These are phyloP conservation scores for Neoascochyta sp. DNA, from an alignment of 2,329 filamentous ascomycete species.

Conservation along the genomic window DNA sequence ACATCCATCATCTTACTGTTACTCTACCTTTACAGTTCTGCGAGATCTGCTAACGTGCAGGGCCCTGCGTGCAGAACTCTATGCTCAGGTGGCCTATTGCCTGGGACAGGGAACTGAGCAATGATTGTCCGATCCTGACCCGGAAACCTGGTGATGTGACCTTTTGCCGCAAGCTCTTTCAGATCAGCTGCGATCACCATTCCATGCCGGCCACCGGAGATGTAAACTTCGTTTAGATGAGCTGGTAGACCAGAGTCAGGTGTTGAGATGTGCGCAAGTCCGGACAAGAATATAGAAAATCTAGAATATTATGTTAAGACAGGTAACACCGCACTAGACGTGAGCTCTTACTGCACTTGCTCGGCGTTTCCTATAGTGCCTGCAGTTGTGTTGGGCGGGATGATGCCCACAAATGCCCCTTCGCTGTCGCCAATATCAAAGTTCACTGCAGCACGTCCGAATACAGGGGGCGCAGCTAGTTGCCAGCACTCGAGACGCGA, in stretches of 20 bases:
- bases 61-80: conserved; percentile 16
- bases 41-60: too few relatives aligned
- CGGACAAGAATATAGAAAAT: conserved; percentile 1
- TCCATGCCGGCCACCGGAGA: conserved; percentile 1
- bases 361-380: too few relatives aligned
- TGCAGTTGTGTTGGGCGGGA: too few relatives aligned
- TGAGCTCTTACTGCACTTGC: too few relatives aligned
- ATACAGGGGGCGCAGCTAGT: neutral
- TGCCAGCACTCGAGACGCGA: conserved; percentile 1
- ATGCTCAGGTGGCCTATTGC: neutral
- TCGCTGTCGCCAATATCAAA: neutral
- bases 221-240: conserved; percentile 1
- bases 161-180: neutral
- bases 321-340: too few relatives aligned
- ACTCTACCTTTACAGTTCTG: too few relatives aligned
- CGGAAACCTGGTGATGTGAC: neutral
- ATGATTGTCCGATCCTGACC: neutral
- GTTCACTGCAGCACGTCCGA: neutral
- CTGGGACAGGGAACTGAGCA: neutral
- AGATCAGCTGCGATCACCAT: neutral
- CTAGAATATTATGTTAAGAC: too few relatives aligned
- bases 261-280: conserved; percentile 1
- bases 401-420: neutral
- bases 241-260: conserved; percentile 1
- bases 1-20: too few relatives aligned